These are phyloP conservation scores for Backusella westeae DNA, from an alignment of 192 early-diverging fungal species.

Conservation along the genomic window DNA sequence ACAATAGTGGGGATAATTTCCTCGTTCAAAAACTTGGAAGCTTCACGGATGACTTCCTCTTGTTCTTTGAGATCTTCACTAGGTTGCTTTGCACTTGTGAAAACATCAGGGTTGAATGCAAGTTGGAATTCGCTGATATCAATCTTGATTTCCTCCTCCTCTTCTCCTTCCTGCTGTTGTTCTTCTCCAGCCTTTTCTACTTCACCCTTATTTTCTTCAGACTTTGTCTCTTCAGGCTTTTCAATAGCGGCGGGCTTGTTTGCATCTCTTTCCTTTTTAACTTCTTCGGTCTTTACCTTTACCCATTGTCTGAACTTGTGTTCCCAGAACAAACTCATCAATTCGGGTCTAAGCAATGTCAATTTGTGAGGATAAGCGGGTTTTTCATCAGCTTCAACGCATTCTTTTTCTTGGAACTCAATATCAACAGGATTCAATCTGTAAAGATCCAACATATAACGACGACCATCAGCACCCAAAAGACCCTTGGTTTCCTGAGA, in stretches of 20 bases:
- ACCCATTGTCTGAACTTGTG: constrained; percentile 63
- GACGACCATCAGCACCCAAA: constrained; percentile 85
- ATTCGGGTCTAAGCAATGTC: constrained; percentile 82
- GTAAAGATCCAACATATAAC: constrained; percentile 92
- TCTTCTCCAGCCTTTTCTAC: constrained; percentile 18
- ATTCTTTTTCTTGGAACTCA: constrained; percentile 78
- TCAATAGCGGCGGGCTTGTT: constrained; percentile 24
- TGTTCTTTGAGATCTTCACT: constrained; percentile 34
- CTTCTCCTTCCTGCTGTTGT: constrained; percentile 34
- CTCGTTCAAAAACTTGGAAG: constrained; percentile 74
- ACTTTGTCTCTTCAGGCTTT: constrained; percentile 21
- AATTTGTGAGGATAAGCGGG: constrained; percentile 86
- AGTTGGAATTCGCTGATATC: constrained; percentile 44
- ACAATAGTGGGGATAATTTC: constrained; percentile 64
- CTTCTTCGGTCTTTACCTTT: constrained; percentile 53
- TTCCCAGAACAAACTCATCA: constrained; percentile 85
- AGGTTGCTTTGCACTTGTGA: constrained; percentile 50
- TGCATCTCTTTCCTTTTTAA: constrained; percentile 37
- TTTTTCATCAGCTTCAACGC: constrained; percentile 48
- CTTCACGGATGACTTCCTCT: constrained; percentile 66
- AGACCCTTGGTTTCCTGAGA: constrained; percentile 94
- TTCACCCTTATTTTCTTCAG: constrained; percentile 9
- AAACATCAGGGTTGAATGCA: constrained; percentile 61
- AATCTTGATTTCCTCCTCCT: constrained; percentile 33
- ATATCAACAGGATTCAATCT: constrained; percentile 90